Evolutionary conservation across 805 yeast species (phyloP), one percentile per base, ranked within the genome.

Genomic region (Yamadazyma philogaea): DNA sequence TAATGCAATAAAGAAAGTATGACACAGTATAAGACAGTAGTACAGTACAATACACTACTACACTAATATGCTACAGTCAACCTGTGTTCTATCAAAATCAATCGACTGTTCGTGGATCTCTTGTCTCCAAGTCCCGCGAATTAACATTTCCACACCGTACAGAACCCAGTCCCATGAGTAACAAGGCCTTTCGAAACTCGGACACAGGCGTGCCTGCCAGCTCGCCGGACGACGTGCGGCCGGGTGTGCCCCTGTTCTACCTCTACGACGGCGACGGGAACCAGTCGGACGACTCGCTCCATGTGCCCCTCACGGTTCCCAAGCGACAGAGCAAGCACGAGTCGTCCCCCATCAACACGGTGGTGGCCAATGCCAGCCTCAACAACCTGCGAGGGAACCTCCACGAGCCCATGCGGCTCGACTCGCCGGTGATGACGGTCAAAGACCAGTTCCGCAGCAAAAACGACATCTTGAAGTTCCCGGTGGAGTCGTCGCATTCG

Each of bases 401-500:
- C 10, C 24, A 34, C 14, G 45, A 40, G 12, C 27, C 19, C 4
- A 28, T 47, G 5, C 37, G 47, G 10, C n/a, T 46, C 6, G 48
- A 43, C 19, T 43, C 44, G 14, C 50, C 52, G 12, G 45, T 46
- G 20, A 46, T 49, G 52, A 37, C 52, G 7, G 20, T 49, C 6
- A 42, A 34, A 35, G 50, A 46, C 30, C 46, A 44, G 18, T 46
- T 49, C 31, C 31, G 20, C 10, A 39, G 35, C 34, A 47, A 39
- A 30, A 24, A 17, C 30, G 74, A 82, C 42, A 69, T 84, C 15
- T 57, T 81, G 30, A 75, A 72, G 47, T 83, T 87, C 55, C 88
- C 91, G 4, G 79, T 81, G 19, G 89, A 84, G 51, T 84, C 93
- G 10, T 78, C 93, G 1, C 90, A 85, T 57, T 84, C 95, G 1